Evolutionary conservation across 2,329 filamentous ascomycete genomes (phyloP).

Genomic region (Neonectria punicea): DNA sequence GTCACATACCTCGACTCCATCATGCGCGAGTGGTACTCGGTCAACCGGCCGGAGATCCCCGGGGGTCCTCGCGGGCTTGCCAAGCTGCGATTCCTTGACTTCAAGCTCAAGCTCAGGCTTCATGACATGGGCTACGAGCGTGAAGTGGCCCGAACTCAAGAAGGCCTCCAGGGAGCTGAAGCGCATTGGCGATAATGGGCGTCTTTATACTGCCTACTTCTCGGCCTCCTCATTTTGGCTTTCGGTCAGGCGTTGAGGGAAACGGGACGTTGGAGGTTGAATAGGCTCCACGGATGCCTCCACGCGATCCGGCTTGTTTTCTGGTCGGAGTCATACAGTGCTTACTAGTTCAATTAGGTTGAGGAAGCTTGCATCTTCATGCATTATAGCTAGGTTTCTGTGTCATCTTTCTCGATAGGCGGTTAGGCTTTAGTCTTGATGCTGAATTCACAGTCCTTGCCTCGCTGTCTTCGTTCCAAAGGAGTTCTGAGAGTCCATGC

Average conservation of each 20-base stretch:
- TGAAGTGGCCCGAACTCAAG: not conserved
- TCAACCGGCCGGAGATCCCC: not conserved
- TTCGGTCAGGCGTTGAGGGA: not conserved
- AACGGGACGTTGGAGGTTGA: not conserved
- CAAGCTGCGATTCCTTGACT: conserved; percentile 7
- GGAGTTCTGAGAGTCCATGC: not conserved
- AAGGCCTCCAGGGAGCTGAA: not conserved
- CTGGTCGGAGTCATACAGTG: not conserved
- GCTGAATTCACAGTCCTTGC: not conserved
- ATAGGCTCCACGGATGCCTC: not conserved
- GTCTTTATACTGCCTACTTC: not conserved
- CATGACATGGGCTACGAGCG: not conserved
- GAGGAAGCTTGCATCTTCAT: not conserved
- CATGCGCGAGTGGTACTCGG: conserved; percentile 1
- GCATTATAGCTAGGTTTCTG: not conserved
- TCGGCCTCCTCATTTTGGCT: not conserved
- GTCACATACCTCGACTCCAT: not conserved
- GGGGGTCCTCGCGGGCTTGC: conserved; percentile 3
- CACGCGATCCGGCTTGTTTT: not conserved
- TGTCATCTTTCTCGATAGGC: not conserved
- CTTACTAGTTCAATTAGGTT: not conserved
- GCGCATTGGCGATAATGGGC: too few species aligned
- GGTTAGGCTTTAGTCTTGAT: not conserved
- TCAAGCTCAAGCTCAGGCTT: not conserved
- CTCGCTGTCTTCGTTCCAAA: not conserved